Base-by-base conservation (phyloP, 2,329 filamentous ascomycete genomes). In the Talaromyces sp. region DNA sequence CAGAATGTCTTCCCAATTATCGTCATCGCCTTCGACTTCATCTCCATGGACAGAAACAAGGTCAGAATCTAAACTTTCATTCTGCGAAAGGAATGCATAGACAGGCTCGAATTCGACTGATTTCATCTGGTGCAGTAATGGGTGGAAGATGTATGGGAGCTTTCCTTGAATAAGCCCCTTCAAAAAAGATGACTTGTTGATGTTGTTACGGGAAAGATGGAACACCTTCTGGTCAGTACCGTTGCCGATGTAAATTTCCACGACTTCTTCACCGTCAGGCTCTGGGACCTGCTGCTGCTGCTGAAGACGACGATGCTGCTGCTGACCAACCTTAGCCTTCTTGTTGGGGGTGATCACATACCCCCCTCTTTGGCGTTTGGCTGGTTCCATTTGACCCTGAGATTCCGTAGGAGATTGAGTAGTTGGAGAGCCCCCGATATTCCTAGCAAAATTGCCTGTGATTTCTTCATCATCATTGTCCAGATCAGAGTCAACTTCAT, bases 161-260 rank as follows among this genome's bases (percentile, higher is more conserved):
- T 19, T 57, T 3, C 58, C 58, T 14, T 39, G 59, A 22, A 62
- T n/a, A 5, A 41, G n/a, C 24, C 27, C 37, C 2, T 33, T n/a
- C 39, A 65, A 24, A 9, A 62, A 57, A n/a, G 63, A 47, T 6
- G 63, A 65, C 37, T 62, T 58, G 31, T 13, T 13, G n/a, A 65
- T 62, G 1, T 56, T 31, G 16, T 56, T 41, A 9, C 63, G 37
- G 7, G 48, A 41, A 16, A 65, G 58, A 19, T n/a, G 58, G 10
- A 60, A 65, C 1, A 65, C 14, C 9, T 65, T 57, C 39, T 62
- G 63, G 3, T 45, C 16, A 1, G 0, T n/a, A 19, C 39, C 63
- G 11, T 57, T 33, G 22, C 63, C 63, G n/a, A 65, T 48, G 24
- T 62, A 62, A 16, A 65, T 27, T 3, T 57, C 14, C 3, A 65